Evolutionary conservation across 768 basidiomycete species (phyloP).

Genomic region (Mycena vitilis): DNA sequence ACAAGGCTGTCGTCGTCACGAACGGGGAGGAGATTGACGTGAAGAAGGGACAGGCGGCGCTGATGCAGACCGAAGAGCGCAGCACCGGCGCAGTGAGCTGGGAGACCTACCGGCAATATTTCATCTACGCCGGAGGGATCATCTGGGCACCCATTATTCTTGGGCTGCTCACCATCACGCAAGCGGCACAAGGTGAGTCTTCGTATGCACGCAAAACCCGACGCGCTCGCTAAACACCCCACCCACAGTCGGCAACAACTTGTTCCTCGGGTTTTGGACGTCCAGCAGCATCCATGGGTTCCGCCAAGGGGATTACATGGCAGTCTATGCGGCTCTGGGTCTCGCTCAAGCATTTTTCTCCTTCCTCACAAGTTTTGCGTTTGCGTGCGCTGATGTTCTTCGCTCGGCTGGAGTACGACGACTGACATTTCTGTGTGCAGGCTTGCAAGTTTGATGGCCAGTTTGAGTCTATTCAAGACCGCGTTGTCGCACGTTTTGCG

Average conservation of each 20-base stretch:
- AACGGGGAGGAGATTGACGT: conserved; percentile 22
- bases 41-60: conserved; percentile 43
- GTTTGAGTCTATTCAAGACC: conserved; percentile 63
- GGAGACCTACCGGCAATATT: conserved; percentile 61
- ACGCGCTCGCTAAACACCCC: neutral
- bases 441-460: conserved; percentile 52
- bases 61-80: conserved; percentile 70
- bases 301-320: conserved; percentile 76
- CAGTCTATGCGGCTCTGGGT: conserved; percentile 61
- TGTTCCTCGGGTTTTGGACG: conserved; percentile 84
- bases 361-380: conserved; percentile 60
- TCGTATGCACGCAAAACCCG: neutral
- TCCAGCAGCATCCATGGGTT: conserved; percentile 65
- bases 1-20: conserved; percentile 16
- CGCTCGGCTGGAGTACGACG: neutral
- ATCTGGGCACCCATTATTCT: conserved; percentile 61
- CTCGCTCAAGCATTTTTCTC: conserved; percentile 62
- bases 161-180: conserved; percentile 55
- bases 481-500: conserved; percentile 68
- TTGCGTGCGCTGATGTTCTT: conserved; percentile 54
- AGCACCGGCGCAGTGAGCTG: conserved; percentile 64
- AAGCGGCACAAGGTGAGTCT: conserved; percentile 61
- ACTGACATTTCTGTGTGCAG: conserved; percentile 40
- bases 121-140: conserved; percentile 60
- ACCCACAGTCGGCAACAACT: conserved; percentile 65